phyloP scores from a whole-genome alignment of 2,329 filamentous ascomycete species.

The Polytolypa hystricis region DNA sequence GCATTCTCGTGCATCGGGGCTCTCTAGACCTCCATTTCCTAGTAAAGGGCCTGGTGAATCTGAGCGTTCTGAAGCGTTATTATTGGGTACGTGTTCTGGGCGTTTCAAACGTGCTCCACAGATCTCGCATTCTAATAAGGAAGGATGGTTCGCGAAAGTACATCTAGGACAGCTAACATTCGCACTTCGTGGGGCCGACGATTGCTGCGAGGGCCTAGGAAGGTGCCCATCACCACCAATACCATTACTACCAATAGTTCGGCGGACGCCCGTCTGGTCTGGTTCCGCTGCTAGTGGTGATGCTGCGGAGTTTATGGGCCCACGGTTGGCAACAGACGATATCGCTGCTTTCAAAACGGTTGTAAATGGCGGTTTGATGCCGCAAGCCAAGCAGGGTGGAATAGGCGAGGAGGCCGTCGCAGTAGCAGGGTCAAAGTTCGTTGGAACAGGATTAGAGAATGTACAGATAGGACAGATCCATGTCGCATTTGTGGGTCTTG shows the following conservation, averaged over 20 bases:
- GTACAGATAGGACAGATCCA: slow-evolving; percentile 97
- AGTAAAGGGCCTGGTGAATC: slow-evolving; percentile 72
- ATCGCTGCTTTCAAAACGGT: slow-evolving; percentile 82
- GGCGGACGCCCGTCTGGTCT: slow-evolving; percentile 1
- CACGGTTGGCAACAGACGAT: slow-evolving; percentile 49
- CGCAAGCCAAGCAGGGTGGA: slow-evolving; percentile 82
- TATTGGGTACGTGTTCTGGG: slow-evolving; percentile 30
- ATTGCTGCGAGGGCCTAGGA: background rate
- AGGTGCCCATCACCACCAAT: background rate
- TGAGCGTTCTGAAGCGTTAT: slow-evolving; percentile 34
- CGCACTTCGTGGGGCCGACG: slow-evolving; percentile 1
- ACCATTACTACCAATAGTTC: background rate
- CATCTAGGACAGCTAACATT: slow-evolving; percentile 59
- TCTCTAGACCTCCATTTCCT: slow-evolving; percentile 32
- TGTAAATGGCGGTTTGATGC: slow-evolving; percentile 78
- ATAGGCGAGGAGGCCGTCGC: slow-evolving; percentile 69
- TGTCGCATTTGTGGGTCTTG: slow-evolving; percentile 49
- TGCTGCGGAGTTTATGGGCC: slow-evolving; percentile 12
- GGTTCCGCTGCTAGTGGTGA: slow-evolving; percentile 1
- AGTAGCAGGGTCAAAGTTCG: slow-evolving; percentile 79
- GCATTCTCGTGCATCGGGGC: slow-evolving; percentile 55
- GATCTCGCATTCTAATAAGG: slow-evolving; percentile 75
- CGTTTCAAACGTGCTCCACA: slow-evolving; percentile 67
- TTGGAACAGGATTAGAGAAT: slow-evolving; percentile 83
- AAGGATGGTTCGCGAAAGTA: slow-evolving; percentile 89